These are phyloP conservation scores for Deinandra increscens DNA, from an alignment of 129 eudicot genomes.

Conservation along the genomic window DNA sequence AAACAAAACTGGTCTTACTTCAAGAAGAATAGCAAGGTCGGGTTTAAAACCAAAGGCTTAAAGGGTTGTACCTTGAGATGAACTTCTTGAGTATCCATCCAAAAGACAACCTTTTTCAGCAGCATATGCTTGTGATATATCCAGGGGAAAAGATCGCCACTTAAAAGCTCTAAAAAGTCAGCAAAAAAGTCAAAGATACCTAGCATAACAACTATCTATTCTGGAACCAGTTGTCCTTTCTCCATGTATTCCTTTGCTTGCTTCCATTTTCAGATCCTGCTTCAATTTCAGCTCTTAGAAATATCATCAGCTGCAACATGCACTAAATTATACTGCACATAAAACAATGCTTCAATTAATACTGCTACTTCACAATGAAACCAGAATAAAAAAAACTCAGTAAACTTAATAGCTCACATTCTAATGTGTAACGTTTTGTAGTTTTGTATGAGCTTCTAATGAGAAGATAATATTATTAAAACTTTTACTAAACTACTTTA, in stretches of 20 bases:
- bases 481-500: too few species aligned
- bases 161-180: conserved; percentile 1
- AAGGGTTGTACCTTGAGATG: conserved; percentile 86
- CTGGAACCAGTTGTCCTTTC: conserved; percentile 87
- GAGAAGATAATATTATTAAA: too few species aligned
- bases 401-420: too few species aligned
- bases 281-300: conserved; percentile 81
- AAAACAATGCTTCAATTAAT: conserved; percentile 24
- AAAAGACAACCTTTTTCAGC: conserved; percentile 92
- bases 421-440: too few species aligned
- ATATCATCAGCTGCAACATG: conserved; percentile 95
- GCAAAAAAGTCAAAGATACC: conserved; percentile 2
- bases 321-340: conserved; percentile 86
- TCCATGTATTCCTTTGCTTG: conserved; percentile 88
- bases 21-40: conserved; percentile 86
- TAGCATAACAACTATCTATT: conserved; percentile 91
- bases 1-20: conserved; percentile 52
- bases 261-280: conserved; percentile 88
- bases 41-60: conserved; percentile 72
- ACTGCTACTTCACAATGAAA: neutral
- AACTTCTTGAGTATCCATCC: conserved; percentile 95
- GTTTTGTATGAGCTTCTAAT: too few species aligned
- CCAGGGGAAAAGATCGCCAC: conserved; percentile 17
- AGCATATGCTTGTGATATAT: conserved; percentile 58
- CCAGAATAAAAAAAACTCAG: neutral